Evolutionary conservation across 2,329 filamentous ascomycete species (phyloP), one percentile per base, ranked within the genome.

Genomic region (Diaporthe sp.): DNA sequence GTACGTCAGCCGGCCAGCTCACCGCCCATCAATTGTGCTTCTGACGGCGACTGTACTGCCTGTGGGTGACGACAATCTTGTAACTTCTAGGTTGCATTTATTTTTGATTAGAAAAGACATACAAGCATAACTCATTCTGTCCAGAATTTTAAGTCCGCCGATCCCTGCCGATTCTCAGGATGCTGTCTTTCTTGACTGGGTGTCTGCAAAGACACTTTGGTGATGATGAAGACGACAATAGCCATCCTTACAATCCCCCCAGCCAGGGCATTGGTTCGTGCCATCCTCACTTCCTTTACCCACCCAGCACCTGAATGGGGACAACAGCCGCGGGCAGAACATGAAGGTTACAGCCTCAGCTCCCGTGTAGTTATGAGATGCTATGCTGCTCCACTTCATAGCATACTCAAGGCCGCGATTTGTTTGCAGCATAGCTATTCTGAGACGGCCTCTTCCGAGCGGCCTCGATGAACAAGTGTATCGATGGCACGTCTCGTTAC

Each of bases 141-240:
- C 31, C 15, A 42, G 4, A 12, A 2, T 39, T 31, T 15, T 17
- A 22, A 25, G n/a, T 28, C 22, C 3, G 13, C 34, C 39, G 31
- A 6, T 39, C 31, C 44, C 31, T n/a, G 47, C 34, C 5, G n/a
- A 7, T 42, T 42, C 17, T 34, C 65, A 42, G 25, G 4, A 70
- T 70, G 65, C 42, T 70, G 49, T 39, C 65, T 15, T 70, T 70
- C 17, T n/a, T 70, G n/a, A 70, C 65, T 20, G 65, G 65, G 4
- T 70, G 65, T 42, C 13, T 70, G 17, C 65, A 70, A 42, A 39
- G 65, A 2, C 65, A 70, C 42, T 25, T 53, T 20, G 65, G 65
- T 22, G 49, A 42, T 13, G 65, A 70, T 15, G 65, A 70, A 13
- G 34, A 55, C 3, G 34, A 70, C 49, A 22, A 31, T 34, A 39